Evolutionary conservation across 768 basidiomycete species (phyloP), one percentile per base, ranked within the genome.

Genomic region (Leccinum uliginosum): DNA sequence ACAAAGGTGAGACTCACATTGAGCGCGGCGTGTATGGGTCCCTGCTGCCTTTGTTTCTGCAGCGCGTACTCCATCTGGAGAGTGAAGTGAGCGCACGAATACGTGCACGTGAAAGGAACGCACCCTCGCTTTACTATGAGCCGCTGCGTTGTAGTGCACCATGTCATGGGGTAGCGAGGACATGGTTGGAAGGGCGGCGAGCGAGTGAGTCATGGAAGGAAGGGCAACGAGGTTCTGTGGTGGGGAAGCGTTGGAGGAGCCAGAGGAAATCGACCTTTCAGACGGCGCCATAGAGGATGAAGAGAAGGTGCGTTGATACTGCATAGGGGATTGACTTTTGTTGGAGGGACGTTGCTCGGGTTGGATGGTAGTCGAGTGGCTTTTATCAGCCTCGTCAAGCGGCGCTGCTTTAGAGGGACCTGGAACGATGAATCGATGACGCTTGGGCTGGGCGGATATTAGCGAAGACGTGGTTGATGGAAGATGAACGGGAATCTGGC

Each of bases 401-500:
- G 62, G 65, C 64, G 64, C 58, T 61, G 26, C 32, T 45, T 52
- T 57, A 58, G 54, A 63, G 60, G 59, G 53, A 62, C 59, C 59
- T 60, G 58, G 48, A 44, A 53, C 53, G 67, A 64, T 62, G 65
- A 64, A 44, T 51, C 53, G 67, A 64, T 62, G 65, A 64, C 59
- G 64, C 58, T 62, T 58, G 48, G 46, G 57, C 29, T 58, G 38
- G 47, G 53, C 71, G 71, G 71, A 72, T 65, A 72, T 72, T 72
- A 72, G 68, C 70, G 70, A 73, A 54, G 61, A 58, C 65, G 64
- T 68, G 59, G 61, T 62, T 64, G 62, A 61, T 58, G 57, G 43
- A 56, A 61, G 56, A 63, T 63, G 66, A 70, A 73, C 68, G 72
- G 71, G 66, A 71, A 71, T 65, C 72, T 64, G 62, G 62, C 62